Percentiles rank a stretch among this genome's conserved stretches.
These are phyloP conservation scores for Francoa sonchifolia DNA, from an alignment of 441 rosid species.

Conservation along the genomic window DNA sequence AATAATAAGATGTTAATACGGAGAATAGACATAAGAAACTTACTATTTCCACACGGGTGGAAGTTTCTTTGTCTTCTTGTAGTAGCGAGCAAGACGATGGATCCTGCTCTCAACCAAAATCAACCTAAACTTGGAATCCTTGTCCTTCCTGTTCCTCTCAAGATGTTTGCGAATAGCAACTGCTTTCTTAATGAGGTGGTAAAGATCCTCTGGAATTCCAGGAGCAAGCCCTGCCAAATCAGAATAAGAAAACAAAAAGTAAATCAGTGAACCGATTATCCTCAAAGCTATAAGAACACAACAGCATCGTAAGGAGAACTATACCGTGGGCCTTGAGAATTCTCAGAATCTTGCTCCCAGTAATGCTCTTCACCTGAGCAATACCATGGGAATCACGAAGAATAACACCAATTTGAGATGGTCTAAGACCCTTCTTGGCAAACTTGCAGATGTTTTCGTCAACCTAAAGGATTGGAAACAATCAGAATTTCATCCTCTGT, in stretches of 20 bases:
- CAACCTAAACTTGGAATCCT: conserved; percentile 9
- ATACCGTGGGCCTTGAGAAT: conserved; percentile 56
- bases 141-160: conserved; percentile 12
- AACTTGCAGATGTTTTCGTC: conserved; percentile 58
- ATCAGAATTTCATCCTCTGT: too few species aligned
- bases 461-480: conserved; percentile 31
- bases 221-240: not conserved
- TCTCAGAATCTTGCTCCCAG: conserved; percentile 55
- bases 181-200: conserved; percentile 5
- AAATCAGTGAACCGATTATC: too few species aligned
- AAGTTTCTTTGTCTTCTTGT: conserved; percentile 78
- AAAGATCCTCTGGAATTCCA: not conserved
- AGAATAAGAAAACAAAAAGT: too few species aligned
- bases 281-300: too few species aligned
- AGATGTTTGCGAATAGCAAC: conserved; percentile 10
- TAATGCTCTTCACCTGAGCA: conserved; percentile 54
- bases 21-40: conserved; percentile 23
- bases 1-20: too few species aligned
- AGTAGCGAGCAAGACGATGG: conserved; percentile 9
- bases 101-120: conserved; percentile 10
- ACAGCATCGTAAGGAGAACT: too few species aligned
- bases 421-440: conserved; percentile 55
- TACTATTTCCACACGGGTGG: conserved; percentile 81
- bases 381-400: conserved; percentile 65
- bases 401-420: conserved; percentile 61